Conservation (phyloP, 352 stramenopile species). For the Aphanomyces cochlioides region DNA sequence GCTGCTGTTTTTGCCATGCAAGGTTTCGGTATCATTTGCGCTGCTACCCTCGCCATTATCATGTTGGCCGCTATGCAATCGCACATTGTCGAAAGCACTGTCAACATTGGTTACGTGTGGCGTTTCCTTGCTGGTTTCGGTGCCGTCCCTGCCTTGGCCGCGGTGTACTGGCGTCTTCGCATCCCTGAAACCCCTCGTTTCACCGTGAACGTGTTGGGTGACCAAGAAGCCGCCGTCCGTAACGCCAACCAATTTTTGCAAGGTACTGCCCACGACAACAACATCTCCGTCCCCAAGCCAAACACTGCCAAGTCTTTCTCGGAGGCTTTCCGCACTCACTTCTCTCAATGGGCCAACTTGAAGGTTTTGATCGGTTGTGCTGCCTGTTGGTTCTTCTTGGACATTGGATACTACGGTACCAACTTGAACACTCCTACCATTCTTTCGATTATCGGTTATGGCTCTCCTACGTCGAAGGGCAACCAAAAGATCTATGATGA, state of each 20-base stretch:
- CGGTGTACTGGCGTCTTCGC: neutral
- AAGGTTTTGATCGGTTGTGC: conserved; percentile 21
- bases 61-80: neutral
- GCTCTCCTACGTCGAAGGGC: conserved; percentile 21
- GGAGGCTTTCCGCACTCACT: conserved; percentile 39
- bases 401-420: conserved; percentile 62
- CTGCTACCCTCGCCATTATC: neutral
- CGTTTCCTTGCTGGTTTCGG: neutral
- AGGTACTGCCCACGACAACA: conserved; percentile 32
- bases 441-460: conserved; percentile 45
- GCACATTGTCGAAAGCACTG: neutral
- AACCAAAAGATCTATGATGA: conserved; percentile 51
- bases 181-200: neutral
- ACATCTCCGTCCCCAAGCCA: conserved; percentile 41
- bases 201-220: neutral
- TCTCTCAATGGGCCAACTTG: conserved; percentile 40
- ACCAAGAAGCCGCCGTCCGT: neutral
- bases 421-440: conserved; percentile 48
- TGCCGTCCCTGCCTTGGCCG: neutral
- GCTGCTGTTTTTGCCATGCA: too few relatives aligned
- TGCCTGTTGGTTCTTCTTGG: conserved; percentile 54
- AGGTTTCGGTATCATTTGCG: too few relatives aligned
- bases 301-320: conserved; percentile 46
- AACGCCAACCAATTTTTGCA: conserved; percentile 3
- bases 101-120: neutral